Evolutionary conservation across 2,329 filamentous ascomycete genomes (phyloP), one percentile per base, ranked within the genome.

Genomic region (Sporothrix brasiliensis): DNA sequence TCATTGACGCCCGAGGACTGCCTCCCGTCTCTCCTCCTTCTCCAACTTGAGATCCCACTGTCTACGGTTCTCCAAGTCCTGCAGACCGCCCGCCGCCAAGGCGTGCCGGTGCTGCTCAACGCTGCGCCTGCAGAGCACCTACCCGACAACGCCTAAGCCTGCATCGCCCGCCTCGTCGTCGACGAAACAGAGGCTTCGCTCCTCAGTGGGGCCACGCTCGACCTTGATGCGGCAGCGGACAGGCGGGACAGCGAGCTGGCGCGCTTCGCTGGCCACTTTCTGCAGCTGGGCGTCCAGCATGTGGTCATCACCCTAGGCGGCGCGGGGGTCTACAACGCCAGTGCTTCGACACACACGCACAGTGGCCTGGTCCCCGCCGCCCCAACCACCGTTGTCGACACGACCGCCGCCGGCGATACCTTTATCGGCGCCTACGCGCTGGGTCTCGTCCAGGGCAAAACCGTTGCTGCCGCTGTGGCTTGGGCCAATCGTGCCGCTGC

Each of bases 371-470:
- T 93, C 2, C 78, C 82, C 1, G 92, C 91, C 0, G 84, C 87
- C 72, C 90, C 91, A 79, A 91, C 93, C 5, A 80, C 79, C 27
- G 94, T 97, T 1, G 88, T 97, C 3, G 94, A 98, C 79, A 98
- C 94, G 0, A 98, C 94, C 7, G 94, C 91, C 1, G 94, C 94
- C 4, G 94, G 94, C 0, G 94, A 98, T 79, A 97, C 94, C 0
- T 97, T 97, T 80, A 92, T 97, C 9, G 94, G 94, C 2, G 91
- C 88, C 16, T 97, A 97, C 78, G 91, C 92, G 3, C 87, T 95
- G 34, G 87, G 88, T 69, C 85, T 91, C 39, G 92, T 92, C 69
- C 70, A 72, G 67, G 60, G 76, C 71, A 19, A 73, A 69, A 19
- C 85, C 69, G 83, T 91, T 56, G 85, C 86, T 71, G 81, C 83